A percentile compares a stretch with the other conserved stretches of the same genome.
Conservation (phyloP, 2,329 filamentous ascomycete genomes). For the Penicillium glabrum region DNA sequence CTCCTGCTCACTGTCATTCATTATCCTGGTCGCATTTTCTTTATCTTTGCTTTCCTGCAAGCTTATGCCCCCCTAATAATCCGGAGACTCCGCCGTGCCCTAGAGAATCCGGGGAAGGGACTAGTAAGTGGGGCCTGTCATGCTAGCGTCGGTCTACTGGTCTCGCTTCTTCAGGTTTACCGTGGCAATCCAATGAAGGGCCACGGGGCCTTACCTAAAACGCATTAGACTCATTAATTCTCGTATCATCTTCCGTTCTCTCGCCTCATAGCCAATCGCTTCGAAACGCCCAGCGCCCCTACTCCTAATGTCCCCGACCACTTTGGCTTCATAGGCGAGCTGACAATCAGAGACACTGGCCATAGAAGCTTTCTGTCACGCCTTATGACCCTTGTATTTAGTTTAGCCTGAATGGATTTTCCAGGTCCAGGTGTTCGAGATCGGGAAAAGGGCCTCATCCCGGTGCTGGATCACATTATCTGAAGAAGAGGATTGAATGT, state of each 20-base stretch:
- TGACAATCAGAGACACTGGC: background rate
- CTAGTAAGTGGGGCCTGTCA: background rate
- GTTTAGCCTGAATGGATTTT: background rate
- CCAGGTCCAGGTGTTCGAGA: background rate
- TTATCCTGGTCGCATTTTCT: background rate
- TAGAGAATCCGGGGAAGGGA: slow-evolving; percentile 7
- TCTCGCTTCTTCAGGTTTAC: slow-evolving; percentile 1
- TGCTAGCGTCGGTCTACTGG: background rate
- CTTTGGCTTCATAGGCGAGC: background rate
- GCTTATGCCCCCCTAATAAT: background rate
- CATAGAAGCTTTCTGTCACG: background rate
- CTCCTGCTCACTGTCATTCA: background rate
- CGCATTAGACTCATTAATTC: background rate
- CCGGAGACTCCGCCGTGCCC: background rate
- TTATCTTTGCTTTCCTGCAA: background rate
- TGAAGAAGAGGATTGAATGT: background rate
- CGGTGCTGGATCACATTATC: background rate
- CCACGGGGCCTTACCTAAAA: background rate
- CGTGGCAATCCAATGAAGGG: background rate
- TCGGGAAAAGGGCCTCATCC: background rate
- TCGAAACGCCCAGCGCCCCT: background rate
- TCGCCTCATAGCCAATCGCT: slow-evolving; percentile 5
- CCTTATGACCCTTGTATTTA: background rate
- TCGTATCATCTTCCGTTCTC: background rate
- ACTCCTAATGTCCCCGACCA: background rate